Base-by-base conservation (phyloP, 1,284 basidiomycete genomes). In the Pyrrhoderma noxium region DNA sequence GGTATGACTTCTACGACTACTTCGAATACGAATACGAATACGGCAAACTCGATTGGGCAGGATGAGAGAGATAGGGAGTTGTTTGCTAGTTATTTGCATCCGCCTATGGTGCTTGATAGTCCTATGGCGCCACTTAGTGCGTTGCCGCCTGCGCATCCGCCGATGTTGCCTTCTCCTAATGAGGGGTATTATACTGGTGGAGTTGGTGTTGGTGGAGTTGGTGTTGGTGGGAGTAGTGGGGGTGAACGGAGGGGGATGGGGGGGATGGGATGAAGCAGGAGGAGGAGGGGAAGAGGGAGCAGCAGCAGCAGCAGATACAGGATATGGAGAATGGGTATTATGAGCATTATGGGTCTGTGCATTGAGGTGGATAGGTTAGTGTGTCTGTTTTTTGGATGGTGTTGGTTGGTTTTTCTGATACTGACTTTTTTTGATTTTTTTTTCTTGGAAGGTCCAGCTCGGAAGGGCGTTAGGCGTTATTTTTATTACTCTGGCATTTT, bases 81-180 rank as follows among this genome's bases (percentile, higher is more conserved):
- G 5, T 77, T 78, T 56, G 68, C 73, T 25, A 68, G 74, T 3
- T 81, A 75, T 53, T 62, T 81, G 14, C 79, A 81, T 56, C 76
- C 76, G n/a, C 76, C 78, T 3, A 78, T 78, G 75, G 53, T 72
- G 19, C 66, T 67, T 11, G 63, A 22, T 22, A 40, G 23, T 44
- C 55, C 47, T 60, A 65, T 54, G 60, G 61, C 57, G 61, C 34
- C 38, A 37, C 31, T 27, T 47, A 25, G 43, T 36, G n/a, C 38
- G 16, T 40, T 40, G 27, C n/a, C n/a, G n/a, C n/a, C n/a, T n/a
- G n/a, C n/a, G n/a, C 38, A 40, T 40, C 38, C 38, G 5, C 38
- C 38, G 38, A 40, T 40, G 38, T 5, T 40, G 21, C 38, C n/a
- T 5, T 8, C n/a, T 40, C 7, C 7, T 16, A 8, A 22, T 16